Evolutionary conservation across 2,329 filamentous ascomycete genomes (phyloP), one percentile per base, ranked within the genome.

Genomic region (Parastagonospora nodorum): DNA sequence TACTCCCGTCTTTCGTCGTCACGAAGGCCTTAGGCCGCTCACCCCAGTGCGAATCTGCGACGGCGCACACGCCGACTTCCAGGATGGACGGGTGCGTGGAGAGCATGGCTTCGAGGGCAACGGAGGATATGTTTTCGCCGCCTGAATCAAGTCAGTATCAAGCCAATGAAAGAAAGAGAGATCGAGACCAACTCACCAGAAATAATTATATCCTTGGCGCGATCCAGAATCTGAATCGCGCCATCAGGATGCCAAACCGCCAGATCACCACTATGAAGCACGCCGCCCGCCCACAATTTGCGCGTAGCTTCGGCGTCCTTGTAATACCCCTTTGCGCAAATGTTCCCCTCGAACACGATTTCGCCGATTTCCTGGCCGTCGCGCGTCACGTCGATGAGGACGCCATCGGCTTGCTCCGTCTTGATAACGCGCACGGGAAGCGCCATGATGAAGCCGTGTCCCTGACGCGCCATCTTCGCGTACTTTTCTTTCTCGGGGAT

Each of bases 171-270:
- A n/a, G n/a, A n/a, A n/a, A n/a, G n/a, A n/a, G n/a, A n/a, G n/a
- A n/a, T n/a, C n/a, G n/a, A n/a, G 29, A 42, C 4, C 12, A 24
- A 73, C 81, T 61, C 78, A 90, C 89, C 90, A 45, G 90, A 95
- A 57, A 99, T 99, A 67, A 99, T 99, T 45, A 99, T 97, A 70
- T 99, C 94, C 78, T 99, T 99, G 11, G 91, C 90, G 15, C 94
- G 84, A 75, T 99, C 94, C 51, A 95, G 79, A 57, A 99, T 96
- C 78, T 97, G 91, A 38, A 92, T 87, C 50, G 90, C 88, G 1
- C 93, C 92, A 70, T 97, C 94, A 0, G 88, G 82, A 76, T 97
- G 90, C 89, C 90, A 92, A 0, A 97, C 92, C 1, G 94, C 94
- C 42, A 99, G 75, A 72, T 99, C 94, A 0, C 94, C 94, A 12